A percentile compares a stretch with the other conserved stretches of the same genome.
These are phyloP conservation scores for Nemania sp. DNA, from an alignment of 2,329 filamentous ascomycete species.

Conservation along the genomic window DNA sequence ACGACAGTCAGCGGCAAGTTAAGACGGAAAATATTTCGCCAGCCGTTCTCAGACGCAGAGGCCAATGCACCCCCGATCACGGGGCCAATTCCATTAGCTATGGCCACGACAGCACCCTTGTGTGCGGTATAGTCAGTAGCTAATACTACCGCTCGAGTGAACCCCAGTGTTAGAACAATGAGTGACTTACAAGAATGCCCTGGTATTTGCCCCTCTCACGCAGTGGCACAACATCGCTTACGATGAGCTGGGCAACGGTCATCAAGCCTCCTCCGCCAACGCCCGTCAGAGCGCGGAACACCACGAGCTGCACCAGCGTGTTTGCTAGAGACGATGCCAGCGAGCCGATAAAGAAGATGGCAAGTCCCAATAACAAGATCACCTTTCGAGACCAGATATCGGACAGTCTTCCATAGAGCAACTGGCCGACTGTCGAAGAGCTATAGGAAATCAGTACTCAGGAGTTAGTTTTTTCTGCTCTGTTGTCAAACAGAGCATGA, in stretches of 20 bases:
- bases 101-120: constrained; percentile 54
- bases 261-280: constrained; percentile 39
- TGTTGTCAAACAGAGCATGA: neutral
- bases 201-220: constrained; percentile 40
- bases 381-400: constrained; percentile 54
- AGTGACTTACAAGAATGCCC: constrained; percentile 45
- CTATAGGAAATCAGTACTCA: constrained; percentile 28
- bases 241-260: constrained; percentile 40
- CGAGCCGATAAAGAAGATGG: constrained; percentile 50
- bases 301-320: constrained; percentile 46
- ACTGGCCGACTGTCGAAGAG: constrained; percentile 52
- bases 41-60: constrained; percentile 50
- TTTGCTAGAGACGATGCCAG: constrained; percentile 49
- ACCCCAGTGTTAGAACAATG: neutral
- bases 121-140: neutral
- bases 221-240: constrained; percentile 39
- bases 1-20: constrained; percentile 57
- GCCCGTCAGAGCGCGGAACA: constrained; percentile 48
- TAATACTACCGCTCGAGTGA: too few relatives aligned
- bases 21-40: constrained; percentile 59
- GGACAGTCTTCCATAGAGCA: constrained; percentile 51
- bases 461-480: neutral
- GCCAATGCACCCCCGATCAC: constrained; percentile 58
- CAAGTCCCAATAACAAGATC: constrained; percentile 45
- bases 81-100: constrained; percentile 59